Base-by-base conservation (phyloP, 1,284 basidiomycete species). In the Moesziomyces sp. region DNA sequence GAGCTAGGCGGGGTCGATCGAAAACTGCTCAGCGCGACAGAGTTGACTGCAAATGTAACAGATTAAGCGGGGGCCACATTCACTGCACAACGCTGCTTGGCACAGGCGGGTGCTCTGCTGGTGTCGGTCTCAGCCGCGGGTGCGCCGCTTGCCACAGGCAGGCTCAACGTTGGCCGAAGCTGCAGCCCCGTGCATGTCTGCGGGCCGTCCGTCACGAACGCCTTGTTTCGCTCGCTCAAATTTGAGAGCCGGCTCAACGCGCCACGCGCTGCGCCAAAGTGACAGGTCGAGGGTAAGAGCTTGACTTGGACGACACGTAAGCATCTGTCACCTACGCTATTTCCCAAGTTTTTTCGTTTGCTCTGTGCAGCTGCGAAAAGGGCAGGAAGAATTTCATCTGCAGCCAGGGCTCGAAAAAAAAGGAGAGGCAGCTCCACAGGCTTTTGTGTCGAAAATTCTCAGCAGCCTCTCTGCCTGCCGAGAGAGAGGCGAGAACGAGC, bases 111-210 rank as follows among this genome's bases (percentile, higher is more conserved):
- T n/a, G n/a, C n/a, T n/a, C 28, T 28, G 28, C 35, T 40, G 28
- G 64, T 66, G 58, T 67, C 64, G 46, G 58, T 61, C 54, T 67
- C 64, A 61, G 58, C 57, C 48, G 48, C 63, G 52, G 56, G 62
- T 33, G 58, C 53, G 59, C 55, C 59, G 58, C 56, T 53, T 56
- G 24, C 24, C 35, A 38, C 35, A 18, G 35, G 3, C 2, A 5
- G 16, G 35, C 35, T 16, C 35, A 38, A 14, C 35, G 44, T 38
- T 38, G 19, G 19, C 30, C 30, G 30, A 30, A 45, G 47, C n/a
- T 51, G 42, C 48, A 58, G 56, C 48, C 33, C 44, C 52, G 46
- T 52, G 51, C 49, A 35, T 35, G 14, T 14, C 14, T 16, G 35
- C 14, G 35, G 16, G 35, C 35, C 35, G 21, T 13, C 21, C 26